Base-by-base conservation (phyloP, 176 grass and related monocot genomes). In the Cenchrus americanus region DNA sequence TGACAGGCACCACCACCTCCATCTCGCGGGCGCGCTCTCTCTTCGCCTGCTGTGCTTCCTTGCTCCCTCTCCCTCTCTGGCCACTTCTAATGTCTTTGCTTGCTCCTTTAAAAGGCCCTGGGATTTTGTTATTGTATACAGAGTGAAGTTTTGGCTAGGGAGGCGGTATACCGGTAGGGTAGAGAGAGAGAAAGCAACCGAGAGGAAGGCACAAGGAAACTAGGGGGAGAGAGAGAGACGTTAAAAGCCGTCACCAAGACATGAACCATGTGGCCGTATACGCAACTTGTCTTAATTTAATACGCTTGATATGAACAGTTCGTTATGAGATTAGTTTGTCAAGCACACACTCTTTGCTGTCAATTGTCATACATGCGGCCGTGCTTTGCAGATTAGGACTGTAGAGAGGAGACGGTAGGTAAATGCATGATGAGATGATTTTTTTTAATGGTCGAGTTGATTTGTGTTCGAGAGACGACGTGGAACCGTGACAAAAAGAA, bases 121-220 rank as follows among this genome's bases (percentile, higher is more conserved):
- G 21, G 67, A 57, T 83, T 88, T 81, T 81, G 69, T 68, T 87
- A 77, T 27, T 90, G 86, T 79, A 27, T 70, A 72, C 21, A 37
- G 34, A 37, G 34, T 17, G 58, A 79, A 47, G 47, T 15, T 43
- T 34, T 30, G 64, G 53, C 24, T 3, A 22, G n/a, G 15, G 49
- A 32, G 19, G 19, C 50, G 34, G 48, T 40, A 60, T 71, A 71
- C 66, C 11, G 47, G 14, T 47, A 61, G 67, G 34, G 34, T 37
- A 37, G 34, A 37, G 34, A 43, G 24, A 40, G 53, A 26, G 76
- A 59, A 27, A 53, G 37, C 7, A 32, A 53, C 71, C 5, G 61
- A 87, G 61, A 87, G 84, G 94, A 96, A 93, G 85, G 81, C 23
- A 46, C 73, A 30, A 93, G 94, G 94, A 96, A 96, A 84, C 58